Evolutionary conservation across 2,329 filamentous ascomycete genomes (phyloP).

Genomic region (Diplodia mutila): DNA sequence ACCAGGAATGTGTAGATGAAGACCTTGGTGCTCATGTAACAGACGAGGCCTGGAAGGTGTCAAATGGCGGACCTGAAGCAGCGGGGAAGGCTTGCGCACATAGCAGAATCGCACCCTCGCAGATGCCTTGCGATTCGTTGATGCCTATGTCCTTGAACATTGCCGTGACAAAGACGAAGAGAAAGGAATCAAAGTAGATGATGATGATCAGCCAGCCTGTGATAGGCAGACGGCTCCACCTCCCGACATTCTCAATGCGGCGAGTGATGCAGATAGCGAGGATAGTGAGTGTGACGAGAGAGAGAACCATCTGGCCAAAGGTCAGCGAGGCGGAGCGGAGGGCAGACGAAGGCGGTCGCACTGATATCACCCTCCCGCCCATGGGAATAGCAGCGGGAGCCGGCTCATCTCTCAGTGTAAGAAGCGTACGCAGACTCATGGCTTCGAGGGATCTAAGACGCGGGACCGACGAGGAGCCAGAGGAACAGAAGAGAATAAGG

Average conservation of each 20-base stretch:
- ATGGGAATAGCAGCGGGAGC: constrained; percentile 31
- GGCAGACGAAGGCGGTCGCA: constrained; percentile 1
- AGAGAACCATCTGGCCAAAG: constrained; percentile 7
- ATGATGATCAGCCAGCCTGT: constrained; percentile 53
- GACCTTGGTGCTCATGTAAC: constrained; percentile 24
- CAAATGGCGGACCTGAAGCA: neutral
- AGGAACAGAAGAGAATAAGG: neutral
- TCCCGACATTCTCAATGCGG: constrained; percentile 32
- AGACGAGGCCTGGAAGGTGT: constrained; percentile 13
- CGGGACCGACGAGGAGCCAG: neutral
- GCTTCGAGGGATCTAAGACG: neutral
- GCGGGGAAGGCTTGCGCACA: constrained; percentile 42
- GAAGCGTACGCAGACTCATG: neutral
- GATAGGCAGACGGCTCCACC: constrained; percentile 34
- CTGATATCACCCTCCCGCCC: constrained; percentile 33
- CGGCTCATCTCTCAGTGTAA: neutral
- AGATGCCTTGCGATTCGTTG: constrained; percentile 55
- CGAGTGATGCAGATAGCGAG: constrained; percentile 31
- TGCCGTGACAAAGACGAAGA: constrained; percentile 62
- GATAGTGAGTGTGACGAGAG: constrained; percentile 15
- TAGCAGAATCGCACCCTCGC: constrained; percentile 62
- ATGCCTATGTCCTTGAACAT: constrained; percentile 62
- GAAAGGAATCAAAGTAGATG: constrained; percentile 64
- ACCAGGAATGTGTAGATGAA: constrained; percentile 24
- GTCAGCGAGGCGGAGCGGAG: neutral